Evolutionary conservation across 495 filamentous ascomycete species (phyloP).

Genomic region (Niebla homalea): DNA sequence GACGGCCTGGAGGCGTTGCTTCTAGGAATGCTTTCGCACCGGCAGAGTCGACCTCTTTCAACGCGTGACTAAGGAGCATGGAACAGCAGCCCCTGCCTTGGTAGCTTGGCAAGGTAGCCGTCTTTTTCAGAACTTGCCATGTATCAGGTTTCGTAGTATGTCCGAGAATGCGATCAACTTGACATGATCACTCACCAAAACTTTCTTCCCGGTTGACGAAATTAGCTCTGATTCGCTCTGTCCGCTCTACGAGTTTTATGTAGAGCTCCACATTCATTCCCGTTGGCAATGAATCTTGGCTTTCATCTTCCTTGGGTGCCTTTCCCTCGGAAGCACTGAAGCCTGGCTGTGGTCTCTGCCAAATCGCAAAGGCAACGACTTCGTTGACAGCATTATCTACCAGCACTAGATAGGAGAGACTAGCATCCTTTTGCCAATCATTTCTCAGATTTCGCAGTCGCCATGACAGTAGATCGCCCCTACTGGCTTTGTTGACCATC

Average conservation of each 20-base stretch:
- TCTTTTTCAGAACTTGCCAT: slow-evolving; percentile 9
- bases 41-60: slow-evolving; percentile 19
- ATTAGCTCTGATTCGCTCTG: slow-evolving; percentile 6
- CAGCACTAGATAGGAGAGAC: background rate
- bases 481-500: background rate
- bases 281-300: background rate
- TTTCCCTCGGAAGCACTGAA: background rate
- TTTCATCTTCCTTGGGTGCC: background rate
- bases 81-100: slow-evolving; percentile 22
- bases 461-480: slow-evolving; percentile 4
- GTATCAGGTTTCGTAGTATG: background rate
- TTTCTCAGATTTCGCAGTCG: background rate
- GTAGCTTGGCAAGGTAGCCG: slow-evolving; percentile 25
- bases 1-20: slow-evolving; percentile 21
- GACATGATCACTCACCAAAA: slow-evolving; percentile 8
- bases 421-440: background rate
- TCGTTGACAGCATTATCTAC: background rate
- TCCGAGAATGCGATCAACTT: background rate
- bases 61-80: slow-evolving; percentile 18
- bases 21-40: slow-evolving; percentile 21
- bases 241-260: slow-evolving; percentile 8
- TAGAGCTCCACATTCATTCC: slow-evolving; percentile 2
- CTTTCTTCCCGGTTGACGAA: slow-evolving; percentile 9
- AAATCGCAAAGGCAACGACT: slow-evolving; percentile 5
- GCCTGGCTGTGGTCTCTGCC: slow-evolving; percentile 2